Evolutionary conservation across 73 alveolate genomes (phyloP), one percentile per base, ranked within the genome.

Genomic region (Paraurostyla sp.): DNA sequence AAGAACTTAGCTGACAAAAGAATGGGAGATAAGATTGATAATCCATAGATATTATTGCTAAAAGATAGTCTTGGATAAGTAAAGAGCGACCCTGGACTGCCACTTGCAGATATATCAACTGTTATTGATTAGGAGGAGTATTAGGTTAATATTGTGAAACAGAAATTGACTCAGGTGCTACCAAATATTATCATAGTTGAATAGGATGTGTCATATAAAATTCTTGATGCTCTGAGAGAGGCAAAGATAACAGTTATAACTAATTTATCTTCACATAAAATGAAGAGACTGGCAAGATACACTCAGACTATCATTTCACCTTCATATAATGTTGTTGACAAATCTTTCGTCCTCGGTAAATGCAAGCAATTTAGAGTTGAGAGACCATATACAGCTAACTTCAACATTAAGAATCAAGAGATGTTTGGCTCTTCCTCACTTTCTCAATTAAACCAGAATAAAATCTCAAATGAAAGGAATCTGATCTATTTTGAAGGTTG

Each of bases 181-280:
- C 98, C 99, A 0, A 91, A 93, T 88, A 80, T 97, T 4, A 89
- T 97, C 73, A 57, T 97, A 32, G 89, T 97, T 1, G 97, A 95
- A 50, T 83, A 92, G 56, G 92, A 92, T 43, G 90, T 85, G 57
- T 88, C 98, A 0, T 80, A 88, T 51, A 38, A 65, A 41, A 78
- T 90, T 27, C 49, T 92, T 16, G 92, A 90, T 40, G 46, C 73
- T 40, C 62, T 97, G n/a, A 76, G 91, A 71, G 94, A 89, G 25
- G 81, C 71, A 52, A 80, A 80, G 16, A 91, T 93, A 20, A 91
- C 96, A 2, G 92, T 91, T 16, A 68, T 93, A 27, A 58, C 94
- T 0, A 91, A 93, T 49, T 85, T 93, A 9, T 73, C 62, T 11
- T 38, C 22, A 3, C 16, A 25, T 18, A 41, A 56, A 38, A 81